A percentile compares a stretch with the other conserved stretches of the same genome.
These are phyloP conservation scores for Neurospora cerealis DNA, from an alignment of 495 filamentous ascomycete genomes.

Conservation along the genomic window DNA sequence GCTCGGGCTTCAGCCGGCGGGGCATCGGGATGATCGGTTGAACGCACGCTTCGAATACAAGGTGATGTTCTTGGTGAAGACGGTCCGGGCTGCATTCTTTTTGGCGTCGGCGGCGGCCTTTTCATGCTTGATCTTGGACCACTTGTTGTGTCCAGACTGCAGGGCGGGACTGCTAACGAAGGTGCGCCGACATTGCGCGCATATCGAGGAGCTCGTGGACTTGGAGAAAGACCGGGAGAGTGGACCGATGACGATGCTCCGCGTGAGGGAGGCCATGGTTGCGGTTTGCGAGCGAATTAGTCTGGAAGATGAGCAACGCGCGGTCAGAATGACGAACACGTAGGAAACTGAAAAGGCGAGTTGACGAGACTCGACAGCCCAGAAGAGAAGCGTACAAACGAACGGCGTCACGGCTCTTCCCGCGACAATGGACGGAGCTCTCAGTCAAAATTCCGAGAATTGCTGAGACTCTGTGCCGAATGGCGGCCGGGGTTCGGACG, in stretches of 20 bases:
- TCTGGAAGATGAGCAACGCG: not conserved
- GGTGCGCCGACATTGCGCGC: slow-evolving; percentile 33
- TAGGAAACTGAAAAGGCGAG: not conserved
- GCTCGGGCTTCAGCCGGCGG: slow-evolving; percentile 7
- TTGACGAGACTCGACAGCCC: not conserved
- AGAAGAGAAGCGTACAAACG: not conserved
- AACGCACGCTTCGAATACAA: slow-evolving; percentile 41
- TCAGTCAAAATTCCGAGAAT: not conserved
- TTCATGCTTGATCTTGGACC: slow-evolving; percentile 92
- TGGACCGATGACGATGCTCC: not conserved
- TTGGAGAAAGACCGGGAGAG: not conserved
- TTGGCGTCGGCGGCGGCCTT: slow-evolving; percentile 69
- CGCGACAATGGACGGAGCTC: not conserved
- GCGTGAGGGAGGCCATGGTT: slow-evolving; percentile 11
- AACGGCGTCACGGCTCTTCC: not conserved
- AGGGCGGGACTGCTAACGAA: slow-evolving; percentile 43
- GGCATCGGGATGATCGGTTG: not conserved
- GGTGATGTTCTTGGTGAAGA: slow-evolving; percentile 41
- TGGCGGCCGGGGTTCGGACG: not conserved
- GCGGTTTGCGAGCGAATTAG: not conserved
- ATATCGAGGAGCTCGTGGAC: slow-evolving; percentile 17
- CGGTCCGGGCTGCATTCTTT: slow-evolving; percentile 38
- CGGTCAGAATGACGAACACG: not conserved
- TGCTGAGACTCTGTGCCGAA: not conserved
- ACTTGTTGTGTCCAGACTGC: slow-evolving; percentile 74